phyloP scores from a whole-genome alignment of 2,329 filamentous ascomycete genomes.

The Fusarium bulbicola region DNA sequence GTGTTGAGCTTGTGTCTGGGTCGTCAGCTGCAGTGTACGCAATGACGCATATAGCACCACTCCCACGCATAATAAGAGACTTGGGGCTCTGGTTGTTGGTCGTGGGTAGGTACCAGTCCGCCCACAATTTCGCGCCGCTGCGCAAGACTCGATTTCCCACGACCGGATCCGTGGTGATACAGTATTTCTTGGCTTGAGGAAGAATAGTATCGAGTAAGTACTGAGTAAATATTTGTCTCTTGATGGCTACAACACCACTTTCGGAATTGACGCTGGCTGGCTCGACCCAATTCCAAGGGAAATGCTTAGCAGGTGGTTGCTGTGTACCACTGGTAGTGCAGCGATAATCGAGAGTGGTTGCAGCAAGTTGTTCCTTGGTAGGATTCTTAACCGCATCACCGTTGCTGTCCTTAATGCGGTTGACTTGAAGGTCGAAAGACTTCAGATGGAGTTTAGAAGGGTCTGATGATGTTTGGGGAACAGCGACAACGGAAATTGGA shows the following conservation, averaged over 20 bases:
- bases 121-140: too few species aligned
- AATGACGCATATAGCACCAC: too few species aligned
- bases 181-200: fast-evolving
- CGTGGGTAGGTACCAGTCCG: fast-evolving
- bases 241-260: neutral
- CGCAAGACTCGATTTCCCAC: too few species aligned
- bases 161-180: neutral
- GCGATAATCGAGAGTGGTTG: neutral
- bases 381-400: neutral
- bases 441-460: neutral
- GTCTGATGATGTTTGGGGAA: neutral
- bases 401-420: neutral
- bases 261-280: neutral
- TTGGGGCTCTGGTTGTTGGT: neutral
- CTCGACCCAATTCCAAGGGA: neutral
- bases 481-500: neutral
- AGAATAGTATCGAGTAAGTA: fast-evolving
- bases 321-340: neutral
- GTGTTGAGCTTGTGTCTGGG: neutral
- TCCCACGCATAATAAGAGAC: too few species aligned
- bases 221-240: fast-evolving
- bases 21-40: too few species aligned
- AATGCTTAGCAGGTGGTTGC: neutral
- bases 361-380: neutral
- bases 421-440: neutral